Evolutionary conservation across 129 eudicot genomes (phyloP).

Genomic region (Artemisia argyi): DNA sequence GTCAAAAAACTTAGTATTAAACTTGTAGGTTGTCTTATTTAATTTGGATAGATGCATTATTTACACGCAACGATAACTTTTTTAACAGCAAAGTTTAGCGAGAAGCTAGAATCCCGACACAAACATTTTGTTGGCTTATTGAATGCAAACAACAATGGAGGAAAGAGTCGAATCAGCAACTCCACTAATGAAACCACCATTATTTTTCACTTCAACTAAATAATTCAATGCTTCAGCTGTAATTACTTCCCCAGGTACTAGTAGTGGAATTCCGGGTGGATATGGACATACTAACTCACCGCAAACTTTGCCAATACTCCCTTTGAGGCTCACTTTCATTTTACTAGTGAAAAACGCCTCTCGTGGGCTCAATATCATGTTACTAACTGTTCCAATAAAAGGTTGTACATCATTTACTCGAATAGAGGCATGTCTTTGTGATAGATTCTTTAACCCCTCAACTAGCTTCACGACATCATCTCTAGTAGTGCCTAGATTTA

Average conservation of each 20-base stretch:
- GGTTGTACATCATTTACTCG: not conserved
- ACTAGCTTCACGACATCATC: slow-evolving; percentile 63
- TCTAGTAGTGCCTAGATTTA: slow-evolving; percentile 64
- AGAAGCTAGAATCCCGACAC: too few relatives aligned
- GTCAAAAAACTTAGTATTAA: too few relatives aligned
- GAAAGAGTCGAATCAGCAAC: slow-evolving; percentile 52
- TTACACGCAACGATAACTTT: too few relatives aligned
- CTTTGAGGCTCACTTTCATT: slow-evolving; percentile 38
- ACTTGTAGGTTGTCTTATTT: too few relatives aligned
- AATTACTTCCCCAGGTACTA: slow-evolving; percentile 64
- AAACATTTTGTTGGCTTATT: too few relatives aligned
- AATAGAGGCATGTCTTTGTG: slow-evolving; percentile 21
- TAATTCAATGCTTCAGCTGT: slow-evolving; percentile 40
- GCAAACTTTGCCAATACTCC: slow-evolving; percentile 58
- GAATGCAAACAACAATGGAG: slow-evolving; percentile 47
- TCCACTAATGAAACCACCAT: slow-evolving; percentile 58
- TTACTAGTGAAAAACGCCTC: slow-evolving; percentile 75
- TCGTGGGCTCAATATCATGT: slow-evolving; percentile 60
- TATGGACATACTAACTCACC: slow-evolving; percentile 82
- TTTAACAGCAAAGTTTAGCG: too few relatives aligned
- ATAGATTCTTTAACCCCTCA: slow-evolving; percentile 49
- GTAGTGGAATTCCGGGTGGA: slow-evolving; percentile 76
- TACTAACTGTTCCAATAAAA: slow-evolving; percentile 16
- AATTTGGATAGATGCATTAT: too few relatives aligned
- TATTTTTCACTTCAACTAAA: slow-evolving; percentile 36